Evolutionary conservation across 371 early-diverging fungal species (phyloP).

Genomic region (Nematocida parisii): DNA sequence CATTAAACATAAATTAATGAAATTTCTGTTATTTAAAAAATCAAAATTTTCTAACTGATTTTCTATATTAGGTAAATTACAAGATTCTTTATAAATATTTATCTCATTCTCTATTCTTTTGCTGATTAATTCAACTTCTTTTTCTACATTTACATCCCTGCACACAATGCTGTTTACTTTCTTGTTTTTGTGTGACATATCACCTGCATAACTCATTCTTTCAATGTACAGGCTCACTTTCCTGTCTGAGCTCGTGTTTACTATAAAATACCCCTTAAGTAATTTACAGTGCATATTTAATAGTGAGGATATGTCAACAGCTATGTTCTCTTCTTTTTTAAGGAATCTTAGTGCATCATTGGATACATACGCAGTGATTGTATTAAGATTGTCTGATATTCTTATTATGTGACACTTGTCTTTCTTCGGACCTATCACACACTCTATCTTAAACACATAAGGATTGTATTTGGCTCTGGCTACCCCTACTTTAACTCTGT

Average conservation of each 20-base stretch:
- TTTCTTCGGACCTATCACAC: not conserved
- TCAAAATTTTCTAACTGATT: not conserved
- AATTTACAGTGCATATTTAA: not conserved
- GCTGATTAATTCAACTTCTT: not conserved
- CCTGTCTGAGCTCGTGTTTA: not conserved
- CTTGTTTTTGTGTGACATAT: not conserved
- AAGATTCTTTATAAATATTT: not conserved
- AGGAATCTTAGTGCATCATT: not conserved
- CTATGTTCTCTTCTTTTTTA: constrained; percentile 4
- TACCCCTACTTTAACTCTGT: not conserved
- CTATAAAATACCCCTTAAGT: constrained; percentile 10
- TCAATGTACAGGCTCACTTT: constrained; percentile 16
- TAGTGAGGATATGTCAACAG: not conserved
- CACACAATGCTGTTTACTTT: not conserved
- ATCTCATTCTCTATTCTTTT: not conserved
- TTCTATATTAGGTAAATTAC: not conserved
- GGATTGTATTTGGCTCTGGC: not conserved
- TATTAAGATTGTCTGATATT: constrained; percentile 14
- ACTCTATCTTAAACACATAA: constrained; percentile 19
- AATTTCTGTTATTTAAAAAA: not conserved
- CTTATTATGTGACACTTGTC: not conserved
- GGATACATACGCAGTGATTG: constrained; percentile 17
- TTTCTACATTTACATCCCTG: constrained; percentile 3
- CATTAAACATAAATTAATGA: not conserved
- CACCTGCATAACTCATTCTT: not conserved